phyloP scores from a whole-genome alignment of 495 filamentous ascomycete species.

The Annulohypoxylon maeteangense region DNA sequence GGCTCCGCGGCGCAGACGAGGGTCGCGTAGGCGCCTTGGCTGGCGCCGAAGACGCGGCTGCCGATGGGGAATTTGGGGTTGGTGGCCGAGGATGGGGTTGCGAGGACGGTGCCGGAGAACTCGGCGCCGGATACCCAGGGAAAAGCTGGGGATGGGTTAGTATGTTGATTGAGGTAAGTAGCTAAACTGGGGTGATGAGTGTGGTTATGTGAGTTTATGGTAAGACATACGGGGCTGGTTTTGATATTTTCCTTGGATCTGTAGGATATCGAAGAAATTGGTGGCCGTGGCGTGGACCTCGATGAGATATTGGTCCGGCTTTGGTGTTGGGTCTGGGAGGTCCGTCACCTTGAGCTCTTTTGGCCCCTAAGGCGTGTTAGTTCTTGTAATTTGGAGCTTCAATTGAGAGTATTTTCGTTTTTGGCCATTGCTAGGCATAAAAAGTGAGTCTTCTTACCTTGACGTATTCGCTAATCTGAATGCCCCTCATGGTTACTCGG shows the following conservation, averaged over 20 bases:
- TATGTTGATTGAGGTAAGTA: slow-evolving; percentile 55
- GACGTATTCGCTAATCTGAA: slow-evolving; percentile 85
- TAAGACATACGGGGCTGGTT: slow-evolving; percentile 61
- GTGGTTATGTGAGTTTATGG: not conserved
- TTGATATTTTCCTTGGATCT: slow-evolving; percentile 84
- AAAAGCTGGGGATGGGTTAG: slow-evolving; percentile 52
- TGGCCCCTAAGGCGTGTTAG: slow-evolving; percentile 67
- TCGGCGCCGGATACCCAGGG: slow-evolving; percentile 91
- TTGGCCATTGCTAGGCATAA: not conserved
- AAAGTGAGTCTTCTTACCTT: slow-evolving; percentile 62
- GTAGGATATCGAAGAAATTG: slow-evolving; percentile 96
- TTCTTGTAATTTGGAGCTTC: not conserved
- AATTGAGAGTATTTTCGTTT: not conserved
- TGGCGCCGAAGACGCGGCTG: slow-evolving; percentile 85
- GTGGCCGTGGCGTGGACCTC: slow-evolving; percentile 86
- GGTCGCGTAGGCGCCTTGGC: slow-evolving; percentile 88
- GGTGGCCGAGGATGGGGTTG: slow-evolving; percentile 63
- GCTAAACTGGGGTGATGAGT: not conserved
- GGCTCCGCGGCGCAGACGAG: slow-evolving; percentile 73
- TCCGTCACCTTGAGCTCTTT: slow-evolving; percentile 77
- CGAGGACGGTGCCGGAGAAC: slow-evolving; percentile 81
- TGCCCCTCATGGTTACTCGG: slow-evolving; percentile 74
- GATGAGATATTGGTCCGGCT: slow-evolving; percentile 82
- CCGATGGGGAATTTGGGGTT: slow-evolving; percentile 71
- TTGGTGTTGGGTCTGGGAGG: slow-evolving; percentile 77